Evolutionary conservation across 148 eudicot species (phyloP), one percentile per base, ranked within the genome.

Genomic region (Persicaria maculosa): DNA sequence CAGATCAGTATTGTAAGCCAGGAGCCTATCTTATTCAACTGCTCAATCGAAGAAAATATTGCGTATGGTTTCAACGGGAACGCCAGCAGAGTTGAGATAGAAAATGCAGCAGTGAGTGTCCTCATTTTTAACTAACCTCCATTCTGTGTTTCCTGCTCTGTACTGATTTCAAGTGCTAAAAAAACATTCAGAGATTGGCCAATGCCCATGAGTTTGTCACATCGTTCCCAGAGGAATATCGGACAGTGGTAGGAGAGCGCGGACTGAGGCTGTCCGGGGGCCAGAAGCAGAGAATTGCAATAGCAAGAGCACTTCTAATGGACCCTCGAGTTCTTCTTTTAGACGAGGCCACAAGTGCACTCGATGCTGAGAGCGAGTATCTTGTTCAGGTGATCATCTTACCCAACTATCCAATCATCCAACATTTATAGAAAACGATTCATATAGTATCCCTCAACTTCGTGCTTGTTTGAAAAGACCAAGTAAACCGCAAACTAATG

Each of bases 1-100:
- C 89, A 93, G 98, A 87, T 93, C 72, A 93, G 98, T 77, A 91
- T 91, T 36, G 97, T 93, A 75, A 93, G 98, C 85, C 98, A 93
- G 83, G 98, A 93, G 82, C 98, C 98, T 9, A 84, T 84, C 74
- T 97, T 93, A 19, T 93, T 93, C 86, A 93, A 93, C 75, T 91
- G 97, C 79, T 88, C 98, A 74, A 84, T 93, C 9, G 88, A 89
- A 80, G 98, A 93, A 80, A 93, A 93, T 76, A 93, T 93, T 9
- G 92, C 98, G 4, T 93, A 93, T 78, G 98, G 98, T 48, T 81
- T 89, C 57, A 81, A 87, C 62, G 94, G 91, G 75, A 89, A 85
- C 73, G 98, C 94, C 69, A 91, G 84, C 76, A 74, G 68, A 72
- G 74, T 50, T 22, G 97, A 89, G 19, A 81, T 93, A 15, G 98